These are phyloP conservation scores for Penicillium bovifimosum DNA, from an alignment of 495 filamentous ascomycete genomes.

Conservation along the genomic window DNA sequence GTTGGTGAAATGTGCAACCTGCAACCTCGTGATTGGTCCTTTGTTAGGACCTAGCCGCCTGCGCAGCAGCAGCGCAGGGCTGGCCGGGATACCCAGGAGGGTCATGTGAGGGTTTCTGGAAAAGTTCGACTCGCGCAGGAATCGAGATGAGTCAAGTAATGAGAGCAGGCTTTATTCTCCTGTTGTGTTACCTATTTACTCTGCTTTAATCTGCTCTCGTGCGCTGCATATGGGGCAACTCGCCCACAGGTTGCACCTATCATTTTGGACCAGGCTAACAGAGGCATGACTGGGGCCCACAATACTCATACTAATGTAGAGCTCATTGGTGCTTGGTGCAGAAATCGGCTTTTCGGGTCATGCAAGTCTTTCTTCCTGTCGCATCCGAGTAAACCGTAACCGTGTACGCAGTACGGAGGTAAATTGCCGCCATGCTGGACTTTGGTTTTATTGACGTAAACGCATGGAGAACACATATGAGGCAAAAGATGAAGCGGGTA, in stretches of 20 bases:
- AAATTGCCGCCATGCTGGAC: too few species aligned
- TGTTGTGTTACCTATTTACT: neutral
- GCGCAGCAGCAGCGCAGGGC: neutral
- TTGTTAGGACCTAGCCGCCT: neutral
- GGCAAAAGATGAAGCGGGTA: too few species aligned
- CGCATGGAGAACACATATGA: too few species aligned
- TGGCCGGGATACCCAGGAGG: neutral
- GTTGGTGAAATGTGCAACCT: neutral
- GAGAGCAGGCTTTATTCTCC: neutral
- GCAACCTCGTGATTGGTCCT: neutral
- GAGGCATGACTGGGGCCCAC: neutral
- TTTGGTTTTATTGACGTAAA: too few species aligned
- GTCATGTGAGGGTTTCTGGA: neutral
- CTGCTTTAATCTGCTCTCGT: neutral
- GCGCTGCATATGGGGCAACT: neutral
- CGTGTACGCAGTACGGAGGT: too few species aligned
- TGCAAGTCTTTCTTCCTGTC: too few species aligned
- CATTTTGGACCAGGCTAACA: neutral
- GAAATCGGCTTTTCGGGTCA: too few species aligned
- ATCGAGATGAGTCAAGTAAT: too few species aligned
- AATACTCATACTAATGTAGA: neutral
- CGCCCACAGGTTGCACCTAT: neutral
- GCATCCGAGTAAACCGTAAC: too few species aligned
- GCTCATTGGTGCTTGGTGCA: too few species aligned
- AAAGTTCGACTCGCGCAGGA: neutral